Evolutionary conservation across 2,329 filamentous ascomycete genomes (phyloP).

Genomic region (Calonectria ilicicola): DNA sequence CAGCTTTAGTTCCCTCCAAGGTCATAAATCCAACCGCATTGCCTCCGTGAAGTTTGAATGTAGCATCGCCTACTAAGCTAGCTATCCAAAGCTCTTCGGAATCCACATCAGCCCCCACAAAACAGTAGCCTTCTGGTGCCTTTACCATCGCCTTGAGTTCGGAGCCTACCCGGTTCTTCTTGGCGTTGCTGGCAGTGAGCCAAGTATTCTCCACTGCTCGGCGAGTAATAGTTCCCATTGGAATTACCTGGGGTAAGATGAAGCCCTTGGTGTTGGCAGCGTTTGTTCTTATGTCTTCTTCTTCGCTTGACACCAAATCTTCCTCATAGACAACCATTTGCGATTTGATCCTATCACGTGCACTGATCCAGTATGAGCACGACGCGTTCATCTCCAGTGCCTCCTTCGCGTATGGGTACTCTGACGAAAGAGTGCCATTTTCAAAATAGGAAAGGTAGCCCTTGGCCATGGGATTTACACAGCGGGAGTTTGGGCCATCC

Average conservation of each 20-base stretch:
- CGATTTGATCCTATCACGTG: slow-evolving; percentile 90
- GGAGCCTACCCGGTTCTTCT: slow-evolving; percentile 94
- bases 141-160: slow-evolving; percentile 97
- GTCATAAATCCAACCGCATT: slow-evolving; percentile 99
- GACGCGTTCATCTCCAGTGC: slow-evolving; percentile 98
- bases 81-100: slow-evolving; percentile 99
- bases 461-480: slow-evolving; percentile 90
- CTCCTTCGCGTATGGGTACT: slow-evolving; percentile 91
- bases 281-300: slow-evolving; percentile 12
- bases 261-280: slow-evolving; percentile 67
- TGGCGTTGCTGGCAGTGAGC: slow-evolving; percentile 97
- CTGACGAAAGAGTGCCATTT: slow-evolving; percentile 85
- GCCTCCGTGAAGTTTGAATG: slow-evolving; percentile 94
- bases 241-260: slow-evolving; percentile 94
- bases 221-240: slow-evolving; percentile 97
- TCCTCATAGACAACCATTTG: slow-evolving; percentile 93
- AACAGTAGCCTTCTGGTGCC: slow-evolving; percentile 89
- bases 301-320: slow-evolving; percentile 56
- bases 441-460: slow-evolving; percentile 93
- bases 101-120: slow-evolving; percentile 97
- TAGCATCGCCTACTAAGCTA: slow-evolving; percentile 91
- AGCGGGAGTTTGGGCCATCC: slow-evolving; percentile 87
- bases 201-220: slow-evolving; percentile 97
- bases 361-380: slow-evolving; percentile 99
- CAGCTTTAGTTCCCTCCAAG: slow-evolving; percentile 92